Evolutionary conservation across 2,329 filamentous ascomycete species (phyloP), one percentile per base, ranked within the genome.

Genomic region (Colletotrichum aenigma): DNA sequence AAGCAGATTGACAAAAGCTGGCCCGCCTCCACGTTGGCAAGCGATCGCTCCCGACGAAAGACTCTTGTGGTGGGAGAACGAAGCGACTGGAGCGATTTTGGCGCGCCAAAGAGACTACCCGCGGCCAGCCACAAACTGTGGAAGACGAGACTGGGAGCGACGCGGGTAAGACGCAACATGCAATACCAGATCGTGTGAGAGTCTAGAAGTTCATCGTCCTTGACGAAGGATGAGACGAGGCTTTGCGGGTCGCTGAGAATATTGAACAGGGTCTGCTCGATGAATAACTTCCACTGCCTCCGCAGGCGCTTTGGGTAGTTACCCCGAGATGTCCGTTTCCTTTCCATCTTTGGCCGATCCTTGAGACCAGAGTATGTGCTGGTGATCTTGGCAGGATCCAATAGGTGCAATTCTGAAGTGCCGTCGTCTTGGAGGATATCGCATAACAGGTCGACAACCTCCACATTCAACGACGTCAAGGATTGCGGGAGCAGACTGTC

Each of bases 81-180:
- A 60, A 85, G 81, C 12, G 84, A 82, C 72, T 86, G 86, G 1
- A 90, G 78, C 7, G 84, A 78, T 71, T 85, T 85, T 2, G 91
- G 90, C 3, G 90, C 88, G n/a, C 86, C 84, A 78, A 93, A 94
- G 6, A 94, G 84, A 62, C 87, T 87, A 9, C 87, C 89, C 2
- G 91, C 87, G 7, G 91, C 90, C 77, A 91, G 86, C 93, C 93
- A 94, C 7, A 94, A 85, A 78, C 91, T 92, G 79, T 93, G 90
- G 67, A 93, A 89, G 3, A 93, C 91, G 24, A 93, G 81, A 62
- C 85, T 90, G 6, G 91, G 90, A 18, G 89, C 87, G 56, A 89
- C 87, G 65, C 90, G 86, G 7, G 89, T 91, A 82, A 93, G 84
- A 71, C 89, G 89, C 70, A 92, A 83, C 87, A 92, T 91, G 79